Evolutionary conservation across 371 early-diverging fungal genomes (phyloP), one percentile per base, ranked within the genome.

Genomic region (Mucor circinelloides): DNA sequence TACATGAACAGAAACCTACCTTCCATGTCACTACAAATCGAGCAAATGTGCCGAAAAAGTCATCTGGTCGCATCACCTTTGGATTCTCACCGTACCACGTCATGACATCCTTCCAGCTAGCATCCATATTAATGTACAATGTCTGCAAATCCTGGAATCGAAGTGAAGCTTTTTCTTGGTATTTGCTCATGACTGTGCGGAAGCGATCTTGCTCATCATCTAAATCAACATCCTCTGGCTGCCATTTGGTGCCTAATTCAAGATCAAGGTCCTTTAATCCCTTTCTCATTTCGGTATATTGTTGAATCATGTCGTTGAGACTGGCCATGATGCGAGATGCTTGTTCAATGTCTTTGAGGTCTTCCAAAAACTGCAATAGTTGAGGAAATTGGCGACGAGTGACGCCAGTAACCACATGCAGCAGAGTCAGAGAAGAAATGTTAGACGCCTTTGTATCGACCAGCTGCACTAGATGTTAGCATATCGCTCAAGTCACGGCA

Each of bases 371-470:
- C 0, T 40, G 54, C 3, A 75, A 36, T 10, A 80, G n/a, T 31
- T 86, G 78, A 44, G 87, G 85, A 46, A 81, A 85, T 60, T 84
- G 78, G 12, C 72, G 69, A 8, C 83, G 75, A 8, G 75, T 68
- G 10, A 84, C 44, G 23, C 71, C 64, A 0, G 72, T 74, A 0
- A 87, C 48, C 32, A 83, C 87, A 48, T 84, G 73, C 10, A 87
- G 55, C 23, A 87, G 60, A 5, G 78, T 76, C 4, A 72, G 34
- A 2, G 80, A 82, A 8, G 80, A 64, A 4, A 64, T 56, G 27
- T 78, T 72, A 28, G 82, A 72, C 5, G 86, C 76, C 40, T 82
- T 83, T 17, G 82, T 82, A 54, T 87, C 87, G 8, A 68, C 74
- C 13, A 86, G 60, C 85, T 84, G 38, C 27, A 21, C 13, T 4